Conservation (phyloP, 192 early-diverging fungal genomes). For the Entomortierella beljakovae region DNA sequence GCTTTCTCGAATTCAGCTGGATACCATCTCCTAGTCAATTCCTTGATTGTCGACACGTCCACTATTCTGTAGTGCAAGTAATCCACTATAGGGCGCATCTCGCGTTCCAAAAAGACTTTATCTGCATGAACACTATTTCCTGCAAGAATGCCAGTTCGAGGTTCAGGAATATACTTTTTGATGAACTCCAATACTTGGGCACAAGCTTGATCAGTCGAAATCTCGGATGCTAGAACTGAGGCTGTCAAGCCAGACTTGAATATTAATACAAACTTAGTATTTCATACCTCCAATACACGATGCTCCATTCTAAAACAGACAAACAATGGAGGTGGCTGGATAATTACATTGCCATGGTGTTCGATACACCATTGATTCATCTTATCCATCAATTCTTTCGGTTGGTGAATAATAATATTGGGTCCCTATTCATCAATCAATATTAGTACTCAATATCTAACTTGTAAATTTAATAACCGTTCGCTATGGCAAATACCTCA, state of each 20-base stretch:
- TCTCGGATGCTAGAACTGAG: constrained; percentile 74
- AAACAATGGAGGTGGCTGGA: constrained; percentile 1
- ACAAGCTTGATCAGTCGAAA: constrained; percentile 79
- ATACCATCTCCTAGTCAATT: constrained; percentile 86
- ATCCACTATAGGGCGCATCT: constrained; percentile 81
- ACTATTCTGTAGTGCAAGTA: constrained; percentile 88
- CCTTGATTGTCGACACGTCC: constrained; percentile 94
- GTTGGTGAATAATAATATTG: constrained; percentile 79
- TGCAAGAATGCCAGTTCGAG: constrained; percentile 77
- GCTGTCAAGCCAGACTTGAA: constrained; percentile 81
- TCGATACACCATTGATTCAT: constrained; percentile 95
- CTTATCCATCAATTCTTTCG: constrained; percentile 77
- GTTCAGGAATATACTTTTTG: constrained; percentile 71
- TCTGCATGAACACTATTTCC: constrained; percentile 97
- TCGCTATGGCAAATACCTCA: constrained; percentile 59
- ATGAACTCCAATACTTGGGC: constrained; percentile 79
- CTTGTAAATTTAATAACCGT: not conserved
- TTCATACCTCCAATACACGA: not conserved
- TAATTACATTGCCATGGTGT: constrained; percentile 82
- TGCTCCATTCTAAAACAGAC: not conserved
- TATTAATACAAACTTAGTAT: not conserved
- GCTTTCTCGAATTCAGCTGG: constrained; percentile 58
- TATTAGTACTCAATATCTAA: too few relatives aligned
- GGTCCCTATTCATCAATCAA: constrained; percentile 64
- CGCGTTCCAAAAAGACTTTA: constrained; percentile 82